A percentile compares a stretch with the other conserved stretches of the same genome.
Conservation (phyloP, 768 basidiomycete genomes). For the Suillus brevipes region DNA sequence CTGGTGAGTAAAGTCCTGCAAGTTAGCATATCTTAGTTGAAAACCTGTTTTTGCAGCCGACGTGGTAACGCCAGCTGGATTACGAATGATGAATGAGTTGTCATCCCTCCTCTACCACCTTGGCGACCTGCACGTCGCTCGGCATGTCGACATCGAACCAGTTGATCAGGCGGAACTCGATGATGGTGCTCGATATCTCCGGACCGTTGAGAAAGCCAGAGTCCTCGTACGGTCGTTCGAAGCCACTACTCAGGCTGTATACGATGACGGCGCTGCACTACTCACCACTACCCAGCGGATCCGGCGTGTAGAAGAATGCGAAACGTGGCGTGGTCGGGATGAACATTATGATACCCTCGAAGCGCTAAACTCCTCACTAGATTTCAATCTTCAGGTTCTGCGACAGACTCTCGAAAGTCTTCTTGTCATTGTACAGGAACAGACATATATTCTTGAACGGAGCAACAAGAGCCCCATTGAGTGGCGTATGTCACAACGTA, state of each 20-base stretch:
- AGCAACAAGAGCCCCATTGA: conserved; percentile 44
- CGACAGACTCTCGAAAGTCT: conserved; percentile 42
- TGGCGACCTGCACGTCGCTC: conserved; percentile 52
- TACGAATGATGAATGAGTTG: conserved; percentile 37
- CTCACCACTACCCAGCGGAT: conserved; percentile 41
- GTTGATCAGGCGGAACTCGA: conserved; percentile 31
- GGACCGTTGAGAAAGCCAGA: conserved; percentile 47
- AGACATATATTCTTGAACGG: conserved; percentile 37
- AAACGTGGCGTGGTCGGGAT: conserved; percentile 24
- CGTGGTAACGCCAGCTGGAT: conserved; percentile 28
- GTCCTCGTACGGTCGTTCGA: conserved; percentile 50
- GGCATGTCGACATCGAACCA: conserved; percentile 52
- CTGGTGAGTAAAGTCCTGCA: conserved; percentile 19
- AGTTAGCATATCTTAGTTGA: background rate
- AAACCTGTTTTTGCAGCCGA: conserved; percentile 17
- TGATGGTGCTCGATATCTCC: conserved; percentile 39
- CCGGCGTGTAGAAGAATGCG: conserved; percentile 27
- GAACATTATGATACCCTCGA: conserved; percentile 30
- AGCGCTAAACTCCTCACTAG: conserved; percentile 30
- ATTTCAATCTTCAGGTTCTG: conserved; percentile 35
- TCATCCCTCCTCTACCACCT: conserved; percentile 42
- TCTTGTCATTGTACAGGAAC: conserved; percentile 39
- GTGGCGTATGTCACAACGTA: conserved; percentile 47
- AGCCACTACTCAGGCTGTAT: conserved; percentile 48
- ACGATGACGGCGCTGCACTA: conserved; percentile 46